Conservation (phyloP, 306 rosid genomes). For the Prunus mongolica region DNA sequence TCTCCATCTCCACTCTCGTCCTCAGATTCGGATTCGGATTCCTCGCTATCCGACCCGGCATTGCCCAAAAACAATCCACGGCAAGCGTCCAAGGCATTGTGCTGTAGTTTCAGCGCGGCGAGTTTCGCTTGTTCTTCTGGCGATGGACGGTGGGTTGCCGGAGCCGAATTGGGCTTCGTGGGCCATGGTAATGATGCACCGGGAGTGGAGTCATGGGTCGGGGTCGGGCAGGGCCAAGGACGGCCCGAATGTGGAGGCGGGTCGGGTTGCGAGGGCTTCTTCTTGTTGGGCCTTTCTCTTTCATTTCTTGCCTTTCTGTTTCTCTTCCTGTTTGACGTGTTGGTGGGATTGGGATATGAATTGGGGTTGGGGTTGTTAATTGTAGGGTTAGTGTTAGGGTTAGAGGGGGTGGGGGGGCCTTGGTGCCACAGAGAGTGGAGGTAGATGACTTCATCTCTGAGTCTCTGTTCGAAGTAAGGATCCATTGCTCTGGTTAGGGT, state of each 20-base stretch:
- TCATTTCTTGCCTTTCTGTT: neutral
- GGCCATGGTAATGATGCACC: constrained; percentile 38
- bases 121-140: constrained; percentile 26
- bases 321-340: constrained; percentile 9
- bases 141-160: constrained; percentile 4
- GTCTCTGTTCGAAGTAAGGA: constrained; percentile 31
- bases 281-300: neutral
- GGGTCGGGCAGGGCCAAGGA: constrained; percentile 33
- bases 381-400: neutral
- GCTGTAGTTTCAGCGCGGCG: constrained; percentile 39
- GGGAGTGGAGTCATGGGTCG: constrained; percentile 5
- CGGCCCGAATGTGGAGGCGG: constrained; percentile 20
- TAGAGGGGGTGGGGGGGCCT: constrained; percentile 39
- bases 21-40: neutral
- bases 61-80: constrained; percentile 32
- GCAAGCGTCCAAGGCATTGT: constrained; percentile 43
- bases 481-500: constrained; percentile 22
- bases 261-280: constrained; percentile 15
- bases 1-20: constrained; percentile 28
- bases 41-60: constrained; percentile 30
- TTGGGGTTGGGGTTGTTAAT: neutral
- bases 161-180: constrained; percentile 20
- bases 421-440: constrained; percentile 73
- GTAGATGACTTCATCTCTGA: constrained; percentile 48
- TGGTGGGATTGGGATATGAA: neutral